A percentile compares a stretch with the other conserved stretches of the same genome.
These are phyloP conservation scores for Coemansia sp. DNA, from an alignment of 192 early-diverging fungal species.

Conservation along the genomic window DNA sequence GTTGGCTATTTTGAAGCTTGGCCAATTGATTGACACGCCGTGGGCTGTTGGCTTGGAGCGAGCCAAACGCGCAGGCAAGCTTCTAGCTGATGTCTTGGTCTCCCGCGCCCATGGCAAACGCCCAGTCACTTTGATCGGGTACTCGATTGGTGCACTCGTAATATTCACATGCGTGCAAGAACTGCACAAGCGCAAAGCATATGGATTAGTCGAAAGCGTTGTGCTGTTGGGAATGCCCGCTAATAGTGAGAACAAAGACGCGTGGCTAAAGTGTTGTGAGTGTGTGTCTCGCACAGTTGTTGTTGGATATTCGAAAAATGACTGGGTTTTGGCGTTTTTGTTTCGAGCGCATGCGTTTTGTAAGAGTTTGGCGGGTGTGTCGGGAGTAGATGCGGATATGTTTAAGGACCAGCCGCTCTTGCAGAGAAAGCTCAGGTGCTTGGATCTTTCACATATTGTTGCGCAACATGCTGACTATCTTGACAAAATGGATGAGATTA, in stretches of 20 bases:
- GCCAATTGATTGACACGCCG: slow-evolving; percentile 67
- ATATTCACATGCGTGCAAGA: slow-evolving; percentile 71
- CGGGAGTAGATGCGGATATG: slow-evolving; percentile 32
- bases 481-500: slow-evolving; percentile 30
- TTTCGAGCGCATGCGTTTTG: slow-evolving; percentile 60
- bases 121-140: slow-evolving; percentile 70
- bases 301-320: slow-evolving; percentile 64
- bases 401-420: slow-evolving; percentile 33
- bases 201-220: slow-evolving; percentile 66
- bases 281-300: slow-evolving; percentile 63
- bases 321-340: slow-evolving; percentile 69
- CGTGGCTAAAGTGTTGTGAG: slow-evolving; percentile 61
- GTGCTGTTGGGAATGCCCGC: slow-evolving; percentile 71
- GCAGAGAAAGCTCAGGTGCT: slow-evolving; percentile 25
- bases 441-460: slow-evolving; percentile 32
- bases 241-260: slow-evolving; percentile 51
- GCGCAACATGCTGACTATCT: slow-evolving; percentile 43
- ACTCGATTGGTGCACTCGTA: slow-evolving; percentile 67
- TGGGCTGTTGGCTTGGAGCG: slow-evolving; percentile 68
- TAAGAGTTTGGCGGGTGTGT: slow-evolving; percentile 34
- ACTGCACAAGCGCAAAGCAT: slow-evolving; percentile 49
- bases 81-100: slow-evolving; percentile 54
- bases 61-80: slow-evolving; percentile 63
- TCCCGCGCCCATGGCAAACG: slow-evolving; percentile 57
- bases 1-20: slow-evolving; percentile 43